Base-by-base conservation (phyloP, 1,284 basidiomycete species). In the Xerocomus nothofagi region DNA sequence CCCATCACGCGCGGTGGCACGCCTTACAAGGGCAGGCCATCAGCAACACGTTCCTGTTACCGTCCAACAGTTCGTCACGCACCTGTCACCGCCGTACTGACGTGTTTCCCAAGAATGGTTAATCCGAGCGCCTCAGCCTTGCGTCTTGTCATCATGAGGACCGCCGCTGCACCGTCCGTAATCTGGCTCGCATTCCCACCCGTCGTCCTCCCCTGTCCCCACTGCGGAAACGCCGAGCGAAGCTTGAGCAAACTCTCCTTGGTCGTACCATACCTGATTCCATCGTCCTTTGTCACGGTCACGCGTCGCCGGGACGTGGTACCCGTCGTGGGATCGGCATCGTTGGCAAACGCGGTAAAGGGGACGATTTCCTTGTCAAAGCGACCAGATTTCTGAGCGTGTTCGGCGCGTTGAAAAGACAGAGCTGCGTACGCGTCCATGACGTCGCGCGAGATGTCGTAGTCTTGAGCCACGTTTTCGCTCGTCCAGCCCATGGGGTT, bases 401-500 rank as follows among this genome's bases (percentile, higher is more conserved):
- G 72, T 64, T 88, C 85, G 8, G 91, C 90, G 11, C 85, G 83
- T 59, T 88, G 84, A 68, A 88, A 91, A 0, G 90, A 93, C 21
- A 71, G 61, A 0, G 92, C 91, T 4, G 93, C 90, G 62, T 85
- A 88, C 37, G 78, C 79, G 67, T 98, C 94, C 80, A 95, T 93
- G 55, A 86, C 82, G 50, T 89, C 82, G 42, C 94, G 80, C 20
- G 87, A 79, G 59, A 98, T 79, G 58, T 83, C 77, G 71, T 90
- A 97, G 50, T 96, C 84, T 46, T 74, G 74, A 12, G 88, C 89
- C 42, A 61, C 59, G 12, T 88, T 90, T 67, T 90, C 87, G 50
- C 82, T 87, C 2, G 91, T 92, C 91, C 91, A 92, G 10, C 91
- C 89, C 91, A 93, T 93, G 21, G 86, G 86, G 69, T 82, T 67